Base-by-base conservation (phyloP, 768 basidiomycete species). In the Leucocoprinus sp. region DNA sequence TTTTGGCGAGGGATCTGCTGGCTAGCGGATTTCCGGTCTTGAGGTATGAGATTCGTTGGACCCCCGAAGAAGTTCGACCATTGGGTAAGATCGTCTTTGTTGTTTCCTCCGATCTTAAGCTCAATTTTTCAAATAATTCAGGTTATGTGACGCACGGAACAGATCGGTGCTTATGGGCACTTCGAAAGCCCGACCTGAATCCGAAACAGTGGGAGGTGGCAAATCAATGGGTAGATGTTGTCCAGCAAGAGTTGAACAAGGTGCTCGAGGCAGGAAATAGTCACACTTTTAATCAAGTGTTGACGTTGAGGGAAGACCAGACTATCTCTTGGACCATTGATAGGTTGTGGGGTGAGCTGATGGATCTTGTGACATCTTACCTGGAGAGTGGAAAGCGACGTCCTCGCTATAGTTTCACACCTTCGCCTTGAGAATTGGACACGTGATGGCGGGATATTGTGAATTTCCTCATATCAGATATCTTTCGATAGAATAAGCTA, bases 121-220 rank as follows among this genome's bases (percentile, higher is more conserved):
- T 19, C 43, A 18, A 33, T 8, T 31, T 8, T 14, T 8, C 18
- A 7, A 11, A 15, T 31, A 7, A 8, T 36, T 14, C 42, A 85
- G 82, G 81, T 1, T 76, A 78, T 43, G 79, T 87, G 5, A 85
- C 83, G 0, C 86, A 89, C 53, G 82, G 65, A 4, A 74, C 75
- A 6, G 87, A 89, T 53, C 67, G 79, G 5, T 49, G 64, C 21
- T 42, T 87, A 12, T 88, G 84, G 78, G 70, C 79, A 1, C 63
- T 86, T 12, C 69, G 78, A 4, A 49, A 69, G 0, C 74, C 79
- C 4, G 57, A 54, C n/a, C 57, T 89, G 46, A 61, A 65, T 3
- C 48, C 61, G 0, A 53, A 69, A 3, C 74, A 87, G 52, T 57
- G 66, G 6, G 55, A 58, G 0, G 55, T 76, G 11, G 80, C 83